These are phyloP conservation scores for Mycena epipterygia DNA, from an alignment of 768 basidiomycete species.

Conservation along the genomic window DNA sequence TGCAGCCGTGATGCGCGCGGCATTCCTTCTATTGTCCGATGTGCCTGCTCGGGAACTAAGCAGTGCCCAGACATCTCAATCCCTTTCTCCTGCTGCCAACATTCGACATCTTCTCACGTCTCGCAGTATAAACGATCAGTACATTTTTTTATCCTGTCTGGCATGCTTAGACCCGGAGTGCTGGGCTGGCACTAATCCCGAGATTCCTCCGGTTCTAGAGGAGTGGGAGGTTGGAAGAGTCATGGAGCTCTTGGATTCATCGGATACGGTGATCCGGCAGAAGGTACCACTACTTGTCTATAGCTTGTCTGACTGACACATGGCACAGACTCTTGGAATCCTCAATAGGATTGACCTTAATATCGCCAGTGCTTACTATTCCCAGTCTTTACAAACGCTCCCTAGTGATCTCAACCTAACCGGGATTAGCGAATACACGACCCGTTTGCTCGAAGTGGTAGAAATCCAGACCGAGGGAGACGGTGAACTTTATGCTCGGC, in stretches of 20 bases:
- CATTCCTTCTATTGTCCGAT: constrained; percentile 53
- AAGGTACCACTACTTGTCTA: constrained; percentile 61
- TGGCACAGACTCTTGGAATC: constrained; percentile 68
- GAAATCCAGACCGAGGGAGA: constrained; percentile 61
- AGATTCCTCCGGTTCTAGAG: constrained; percentile 69
- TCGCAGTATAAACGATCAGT: constrained; percentile 69
- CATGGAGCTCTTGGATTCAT: constrained; percentile 75
- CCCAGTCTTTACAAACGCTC: constrained; percentile 56
- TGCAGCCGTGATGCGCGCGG: constrained; percentile 51
- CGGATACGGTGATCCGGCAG: constrained; percentile 68
- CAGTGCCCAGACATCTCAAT: constrained; percentile 41
- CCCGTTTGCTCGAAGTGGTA: constrained; percentile 68
- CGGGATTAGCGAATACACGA: constrained; percentile 58
- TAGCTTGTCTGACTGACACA: constrained; percentile 4
- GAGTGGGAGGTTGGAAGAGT: constrained; percentile 80
- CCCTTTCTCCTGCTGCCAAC: constrained; percentile 54
- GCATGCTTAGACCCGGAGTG: constrained; percentile 66
- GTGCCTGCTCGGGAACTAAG: constrained; percentile 45
- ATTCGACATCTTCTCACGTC: constrained; percentile 74
- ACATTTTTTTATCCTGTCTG: constrained; percentile 77
- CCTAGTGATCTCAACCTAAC: constrained; percentile 47
- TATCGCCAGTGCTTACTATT: constrained; percentile 71
- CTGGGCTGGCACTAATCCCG: constrained; percentile 77
- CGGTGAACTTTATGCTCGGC: constrained; percentile 70
- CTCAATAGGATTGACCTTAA: constrained; percentile 68